Evolutionary conservation across 2,329 filamentous ascomycete genomes (phyloP).

Genomic region (Monilinia polystroma): DNA sequence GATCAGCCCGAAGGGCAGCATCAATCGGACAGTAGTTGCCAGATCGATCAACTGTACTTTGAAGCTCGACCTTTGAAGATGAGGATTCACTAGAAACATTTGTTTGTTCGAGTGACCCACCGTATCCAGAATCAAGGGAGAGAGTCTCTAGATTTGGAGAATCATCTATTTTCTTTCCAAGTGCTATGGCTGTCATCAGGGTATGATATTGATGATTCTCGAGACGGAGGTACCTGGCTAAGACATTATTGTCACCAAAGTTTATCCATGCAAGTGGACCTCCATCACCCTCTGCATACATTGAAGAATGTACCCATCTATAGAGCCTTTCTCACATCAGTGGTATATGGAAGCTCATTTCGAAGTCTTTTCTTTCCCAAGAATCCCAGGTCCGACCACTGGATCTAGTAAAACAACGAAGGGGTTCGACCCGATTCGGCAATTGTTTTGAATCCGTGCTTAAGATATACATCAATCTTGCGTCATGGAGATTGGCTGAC

Average conservation of each 20-base stretch:
- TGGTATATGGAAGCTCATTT: background rate
- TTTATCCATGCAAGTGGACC: slow-evolving; percentile 8
- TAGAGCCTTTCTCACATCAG: background rate
- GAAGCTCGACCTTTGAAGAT: background rate
- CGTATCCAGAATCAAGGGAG: background rate
- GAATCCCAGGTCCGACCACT: background rate
- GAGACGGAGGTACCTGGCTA: background rate
- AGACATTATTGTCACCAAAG: background rate
- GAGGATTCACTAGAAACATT: background rate
- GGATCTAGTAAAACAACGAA: background rate
- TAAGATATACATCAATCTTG: slow-evolving; percentile 3
- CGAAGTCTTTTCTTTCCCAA: background rate
- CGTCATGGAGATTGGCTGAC: slow-evolving; percentile 2
- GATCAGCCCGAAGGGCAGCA: too few relatives aligned
- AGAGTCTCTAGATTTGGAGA: background rate
- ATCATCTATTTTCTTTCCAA: slow-evolving; percentile 3
- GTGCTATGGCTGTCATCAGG: too few relatives aligned
- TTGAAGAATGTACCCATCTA: background rate
- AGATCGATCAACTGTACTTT: background rate
- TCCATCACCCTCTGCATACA: background rate
- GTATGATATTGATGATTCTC: background rate
- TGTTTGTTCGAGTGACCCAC: background rate
- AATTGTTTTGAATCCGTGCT: background rate
- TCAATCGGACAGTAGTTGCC: too few relatives aligned
- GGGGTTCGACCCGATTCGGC: background rate